Conservation (phyloP, 1,284 basidiomycete genomes). For the Apiotrichum montevideense region DNA sequence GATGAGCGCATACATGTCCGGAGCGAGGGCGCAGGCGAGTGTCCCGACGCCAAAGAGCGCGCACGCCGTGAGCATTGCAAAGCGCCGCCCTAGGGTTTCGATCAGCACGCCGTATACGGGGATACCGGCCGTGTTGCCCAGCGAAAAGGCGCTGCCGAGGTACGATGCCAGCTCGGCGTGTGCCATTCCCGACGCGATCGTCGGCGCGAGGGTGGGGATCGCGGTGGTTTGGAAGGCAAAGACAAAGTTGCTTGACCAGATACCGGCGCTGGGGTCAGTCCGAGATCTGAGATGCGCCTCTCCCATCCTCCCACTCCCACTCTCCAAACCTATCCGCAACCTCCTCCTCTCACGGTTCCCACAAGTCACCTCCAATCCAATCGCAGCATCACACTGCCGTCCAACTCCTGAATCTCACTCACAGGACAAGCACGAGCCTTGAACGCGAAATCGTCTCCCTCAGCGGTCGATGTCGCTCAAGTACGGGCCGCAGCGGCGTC, state of each 20-base stretch:
- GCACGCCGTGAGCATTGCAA: slow-evolving; percentile 40
- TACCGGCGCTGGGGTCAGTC: slow-evolving; percentile 13
- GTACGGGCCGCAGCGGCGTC: neutral
- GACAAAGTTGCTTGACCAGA: slow-evolving; percentile 41
- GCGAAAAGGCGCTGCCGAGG: slow-evolving; percentile 40
- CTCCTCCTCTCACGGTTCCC: no score
- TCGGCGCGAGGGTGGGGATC: slow-evolving; percentile 43
- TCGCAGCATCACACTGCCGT: no score
- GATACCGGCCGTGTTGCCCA: slow-evolving; percentile 44
- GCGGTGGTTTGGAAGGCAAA: slow-evolving; percentile 44
- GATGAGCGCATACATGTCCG: slow-evolving; percentile 39
- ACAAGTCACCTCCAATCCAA: no score
- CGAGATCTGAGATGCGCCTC: no score
- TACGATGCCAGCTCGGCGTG: slow-evolving; percentile 44
- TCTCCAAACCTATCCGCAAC: no score
- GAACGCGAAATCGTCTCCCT: slow-evolving; percentile 9
- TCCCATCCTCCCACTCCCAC: no score
- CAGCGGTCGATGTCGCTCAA: slow-evolving; percentile 1
- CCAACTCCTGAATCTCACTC: neutral
- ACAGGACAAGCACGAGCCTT: slow-evolving; percentile 10
- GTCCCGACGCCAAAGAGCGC: slow-evolving; percentile 39
- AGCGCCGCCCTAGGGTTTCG: slow-evolving; percentile 40
- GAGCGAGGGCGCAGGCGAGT: slow-evolving; percentile 33
- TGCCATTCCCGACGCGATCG: slow-evolving; percentile 26
- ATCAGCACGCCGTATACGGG: slow-evolving; percentile 46